Conservation (phyloP, 352 stramenopile genomes). For the Pythium rishiriense region DNA sequence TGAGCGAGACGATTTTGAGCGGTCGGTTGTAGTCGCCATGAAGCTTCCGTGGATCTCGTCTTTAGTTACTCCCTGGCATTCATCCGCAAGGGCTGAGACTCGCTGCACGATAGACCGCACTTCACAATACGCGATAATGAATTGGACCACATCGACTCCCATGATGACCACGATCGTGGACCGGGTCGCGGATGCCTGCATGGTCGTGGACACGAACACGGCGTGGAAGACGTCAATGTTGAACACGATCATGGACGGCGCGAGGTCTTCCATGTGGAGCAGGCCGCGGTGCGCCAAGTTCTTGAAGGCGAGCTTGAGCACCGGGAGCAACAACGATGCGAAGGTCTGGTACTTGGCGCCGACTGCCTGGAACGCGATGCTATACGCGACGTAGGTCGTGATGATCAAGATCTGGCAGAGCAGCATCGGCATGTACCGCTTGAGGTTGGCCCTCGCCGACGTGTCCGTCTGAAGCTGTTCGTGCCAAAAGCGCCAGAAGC, state of each 20-base stretch:
- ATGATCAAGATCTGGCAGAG: background rate
- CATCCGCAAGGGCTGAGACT: background rate
- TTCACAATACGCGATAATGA: background rate
- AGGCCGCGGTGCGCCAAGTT: background rate
- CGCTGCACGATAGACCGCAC: background rate
- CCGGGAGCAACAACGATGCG: background rate
- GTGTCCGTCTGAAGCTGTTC: background rate
- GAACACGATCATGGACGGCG: slow-evolving; percentile 5
- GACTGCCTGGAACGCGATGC: background rate
- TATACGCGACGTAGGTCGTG: background rate
- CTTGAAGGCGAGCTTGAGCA: slow-evolving; percentile 6
- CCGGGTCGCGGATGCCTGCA: background rate
- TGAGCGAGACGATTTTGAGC: too few relatives aligned
- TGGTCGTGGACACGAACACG: slow-evolving; percentile 6
- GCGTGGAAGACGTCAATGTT: slow-evolving; percentile 15
- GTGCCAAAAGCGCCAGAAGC: slow-evolving; percentile 1
- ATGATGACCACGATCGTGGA: background rate
- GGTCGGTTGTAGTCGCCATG: too few relatives aligned
- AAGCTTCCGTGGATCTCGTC: too few relatives aligned
- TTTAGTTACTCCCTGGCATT: background rate
- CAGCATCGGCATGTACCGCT: background rate
- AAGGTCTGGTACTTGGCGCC: background rate
- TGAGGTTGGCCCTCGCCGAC: background rate
- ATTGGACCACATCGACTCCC: background rate
- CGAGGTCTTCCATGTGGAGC: slow-evolving; percentile 11